Evolutionary conservation across 1,284 basidiomycete genomes (phyloP), one percentile per base, ranked within the genome.

Genomic region (Tilletia setariae): DNA sequence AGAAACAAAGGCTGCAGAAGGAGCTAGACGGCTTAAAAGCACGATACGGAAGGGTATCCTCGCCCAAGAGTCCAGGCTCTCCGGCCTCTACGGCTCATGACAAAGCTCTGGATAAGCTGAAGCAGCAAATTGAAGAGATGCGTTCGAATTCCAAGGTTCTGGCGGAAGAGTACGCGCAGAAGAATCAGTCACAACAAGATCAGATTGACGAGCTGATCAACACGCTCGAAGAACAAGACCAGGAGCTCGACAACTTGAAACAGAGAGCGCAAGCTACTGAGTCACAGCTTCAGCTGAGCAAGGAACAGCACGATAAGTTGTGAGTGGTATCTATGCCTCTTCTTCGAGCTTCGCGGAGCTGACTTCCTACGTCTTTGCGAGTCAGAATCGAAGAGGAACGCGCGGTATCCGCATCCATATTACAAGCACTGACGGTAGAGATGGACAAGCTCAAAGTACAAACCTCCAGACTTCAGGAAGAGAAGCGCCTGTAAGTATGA

Each of bases 121-220:
- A 53, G 51, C 23, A 53, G 51, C 65, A 66, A 23, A 67, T 71
- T 11, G 68, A 68, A 1, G 56, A 66, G 16, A 30, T 68, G 35
- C 70, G 67, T 63, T 71, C 70, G 59, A 68, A 71, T 64, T 66
- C 72, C 25, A 68, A 71, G 19, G 56, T 47, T 7, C 40, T 74
- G 43, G 67, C 71, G 42, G 46, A 66, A 25, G 53, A 59, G 13
- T 71, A 71, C 16, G 65, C 56, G 21, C 46, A 70, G 30, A 72
- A 70, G 67, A 67, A 70, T 69, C 69, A 71, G 61, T 71, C 72
- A 35, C 69, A 72, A 19, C 49, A 49, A 3, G 73, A 71, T 47
- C 68, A 68, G 47, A 69, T 69, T 40, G 68, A 72, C 28, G 66
- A 70, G 65, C n/a, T 53, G 21, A 53, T 25, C 21, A 28, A 23